These are phyloP conservation scores for Trichophyton benhamiae DNA, from an alignment of 2,329 filamentous ascomycete genomes.

Conservation along the genomic window DNA sequence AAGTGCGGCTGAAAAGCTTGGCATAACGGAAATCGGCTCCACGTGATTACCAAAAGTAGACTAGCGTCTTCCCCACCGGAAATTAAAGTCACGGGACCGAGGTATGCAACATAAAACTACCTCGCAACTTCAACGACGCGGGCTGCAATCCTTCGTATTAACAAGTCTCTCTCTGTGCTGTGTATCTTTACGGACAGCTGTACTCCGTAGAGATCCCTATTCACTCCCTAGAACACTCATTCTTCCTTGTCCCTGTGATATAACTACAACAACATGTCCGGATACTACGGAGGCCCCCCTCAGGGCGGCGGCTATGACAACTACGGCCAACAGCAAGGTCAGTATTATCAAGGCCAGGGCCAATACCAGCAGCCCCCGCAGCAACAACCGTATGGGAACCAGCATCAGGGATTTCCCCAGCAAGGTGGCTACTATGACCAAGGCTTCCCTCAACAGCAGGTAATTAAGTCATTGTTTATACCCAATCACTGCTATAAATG, in stretches of 20 bases:
- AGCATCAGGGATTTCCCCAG: slow-evolving; percentile 15
- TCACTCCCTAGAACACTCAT: background rate
- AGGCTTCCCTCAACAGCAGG: slow-evolving; percentile 12
- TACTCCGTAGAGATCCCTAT: background rate
- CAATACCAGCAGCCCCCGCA: slow-evolving; percentile 8
- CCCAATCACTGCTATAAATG: background rate
- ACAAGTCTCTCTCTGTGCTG: background rate
- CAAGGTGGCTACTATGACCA: slow-evolving; percentile 9
- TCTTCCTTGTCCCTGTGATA: background rate
- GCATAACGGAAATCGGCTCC: background rate
- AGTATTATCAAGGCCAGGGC: slow-evolving; percentile 15
- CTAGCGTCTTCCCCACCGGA: background rate
- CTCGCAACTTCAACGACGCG: background rate
- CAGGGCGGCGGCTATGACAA: slow-evolving; percentile 4
- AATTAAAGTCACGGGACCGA: background rate
- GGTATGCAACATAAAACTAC: background rate
- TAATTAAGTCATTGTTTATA: slow-evolving; percentile 13
- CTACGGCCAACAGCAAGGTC: slow-evolving; percentile 4
- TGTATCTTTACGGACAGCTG: background rate
- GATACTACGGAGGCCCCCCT: slow-evolving; percentile 11
- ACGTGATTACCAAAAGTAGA: background rate
- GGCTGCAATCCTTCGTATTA: background rate
- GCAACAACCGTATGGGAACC: slow-evolving; percentile 11
- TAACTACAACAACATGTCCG: slow-evolving; percentile 7
- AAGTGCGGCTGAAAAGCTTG: slow-evolving; percentile 2